A percentile compares a stretch with the other conserved stretches of the same genome.
phyloP scores from a whole-genome alignment of 208 protist species.

The Wallacemonas sp. region DNA sequence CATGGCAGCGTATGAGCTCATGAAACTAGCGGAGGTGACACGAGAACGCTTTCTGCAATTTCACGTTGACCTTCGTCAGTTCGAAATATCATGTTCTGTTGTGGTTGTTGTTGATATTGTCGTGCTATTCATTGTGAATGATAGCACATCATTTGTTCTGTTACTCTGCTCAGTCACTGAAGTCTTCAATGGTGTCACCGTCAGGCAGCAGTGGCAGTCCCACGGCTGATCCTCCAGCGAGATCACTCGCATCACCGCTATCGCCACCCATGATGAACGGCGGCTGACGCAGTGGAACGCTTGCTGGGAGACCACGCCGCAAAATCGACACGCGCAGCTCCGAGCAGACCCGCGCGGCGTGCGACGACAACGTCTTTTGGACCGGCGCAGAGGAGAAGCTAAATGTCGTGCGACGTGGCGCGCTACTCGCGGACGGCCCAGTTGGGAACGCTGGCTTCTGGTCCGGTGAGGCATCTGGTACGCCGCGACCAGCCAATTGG shows the following conservation, averaged over 20 bases:
- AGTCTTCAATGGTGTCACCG: conserved; percentile 56
- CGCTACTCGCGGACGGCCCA: no score
- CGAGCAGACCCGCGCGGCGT: conserved; percentile 5
- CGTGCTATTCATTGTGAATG: no score
- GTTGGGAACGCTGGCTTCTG: no score
- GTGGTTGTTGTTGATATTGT: no score
- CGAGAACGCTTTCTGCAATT: no score
- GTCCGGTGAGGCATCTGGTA: background rate
- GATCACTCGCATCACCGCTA: no score
- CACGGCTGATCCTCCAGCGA: no score
- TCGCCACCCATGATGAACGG: background rate
- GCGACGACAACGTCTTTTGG: background rate
- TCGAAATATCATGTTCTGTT: no score
- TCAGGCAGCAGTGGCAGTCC: conserved; percentile 28
- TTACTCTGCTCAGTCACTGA: conserved; percentile 47
- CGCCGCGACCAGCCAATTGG: conserved; percentile 15
- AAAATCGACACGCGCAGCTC: conserved; percentile 3
- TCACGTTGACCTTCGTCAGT: no score
- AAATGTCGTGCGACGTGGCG: conserved; percentile 23
- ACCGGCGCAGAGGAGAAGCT: conserved; percentile 11
- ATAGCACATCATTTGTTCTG: no score
- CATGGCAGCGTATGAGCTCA: no score
- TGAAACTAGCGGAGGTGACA: no score
- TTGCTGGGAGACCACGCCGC: background rate
- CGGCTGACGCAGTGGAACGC: background rate